Evolutionary conservation across 73 alveolate genomes (phyloP), one percentile per base, ranked within the genome.

Genomic region (Diophrys sp.): DNA sequence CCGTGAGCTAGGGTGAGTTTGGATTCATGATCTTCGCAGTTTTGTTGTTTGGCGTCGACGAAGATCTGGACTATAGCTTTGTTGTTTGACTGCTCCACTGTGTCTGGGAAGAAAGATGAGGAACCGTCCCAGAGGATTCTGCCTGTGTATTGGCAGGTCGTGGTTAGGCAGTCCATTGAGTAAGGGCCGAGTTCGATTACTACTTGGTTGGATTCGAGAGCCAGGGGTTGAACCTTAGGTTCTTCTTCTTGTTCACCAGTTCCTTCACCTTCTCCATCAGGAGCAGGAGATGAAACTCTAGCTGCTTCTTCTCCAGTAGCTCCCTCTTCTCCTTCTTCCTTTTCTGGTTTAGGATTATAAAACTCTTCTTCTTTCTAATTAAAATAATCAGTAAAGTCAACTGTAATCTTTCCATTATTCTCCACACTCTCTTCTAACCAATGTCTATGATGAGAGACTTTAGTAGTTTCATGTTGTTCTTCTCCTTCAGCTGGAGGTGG

Each of bases 101-200:
- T 75, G 11, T 80, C 86, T 0, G 87, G 75, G 56, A 71, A 80
- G 18, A 74, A 24, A 0, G 93, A 79, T 26, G 80, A 31, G 2
- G 86, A 71, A 0, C 93, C 93, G 67, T 86, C 93, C 93, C 93
- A 86, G 83, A 86, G 55, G 26, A 86, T 54, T 55, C 74, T 86
- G 79, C 56, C 71, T 2, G 89, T 67, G 23, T 32, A 44, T 54
- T 29, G 73, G 24, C 69, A 32, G 1, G 30, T 66, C n/a, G 29
- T 55, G 2, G 23, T 26, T 23, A 86, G 54, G 23, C 30, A 26
- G 27, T 79, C 69, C 56, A 73, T 62, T 0, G 93, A 66, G 2
- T 29, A 27, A 1, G 24, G 70, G 5, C 89, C 89, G 33, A 54
- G 80, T 56, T 86, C 93, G 1, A 86, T 68, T 26, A 86, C 56